These are phyloP conservation scores for Syzygium aqueum DNA, from an alignment of 345 rosid genomes.

Conservation along the genomic window DNA sequence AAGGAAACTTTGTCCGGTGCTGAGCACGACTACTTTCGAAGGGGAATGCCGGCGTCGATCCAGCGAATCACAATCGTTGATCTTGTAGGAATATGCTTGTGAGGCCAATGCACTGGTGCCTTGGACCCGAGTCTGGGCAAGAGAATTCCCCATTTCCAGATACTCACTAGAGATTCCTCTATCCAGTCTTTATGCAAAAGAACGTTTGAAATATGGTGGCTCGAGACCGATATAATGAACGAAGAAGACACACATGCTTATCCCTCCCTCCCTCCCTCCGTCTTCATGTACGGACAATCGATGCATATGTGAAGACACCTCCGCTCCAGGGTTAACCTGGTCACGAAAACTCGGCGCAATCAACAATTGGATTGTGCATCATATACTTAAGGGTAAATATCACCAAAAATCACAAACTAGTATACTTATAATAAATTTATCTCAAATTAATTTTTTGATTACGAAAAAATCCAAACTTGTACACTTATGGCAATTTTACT, in stretches of 20 bases:
- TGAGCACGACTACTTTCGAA: neutral
- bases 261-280: neutral
- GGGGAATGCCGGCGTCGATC: accelerated
- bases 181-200: neutral
- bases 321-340: neutral
- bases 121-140: neutral
- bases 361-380: neutral
- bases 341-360: neutral
- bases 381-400: neutral
- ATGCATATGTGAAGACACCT: neutral
- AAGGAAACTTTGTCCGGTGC: neutral
- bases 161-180: neutral
- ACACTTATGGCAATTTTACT: too few relatives aligned
- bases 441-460: too few relatives aligned
- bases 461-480: too few relatives aligned
- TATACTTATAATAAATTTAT: too few relatives aligned
- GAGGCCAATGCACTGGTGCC: neutral
- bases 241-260: neutral
- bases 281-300: neutral
- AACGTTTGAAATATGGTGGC: too few relatives aligned
- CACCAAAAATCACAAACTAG: too few relatives aligned
- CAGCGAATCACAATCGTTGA: neutral
- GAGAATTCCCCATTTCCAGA: neutral
- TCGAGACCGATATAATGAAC: neutral
- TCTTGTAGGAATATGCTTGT: neutral